Evolutionary conservation across 169 alveolate genomes (phyloP), one percentile per base, ranked within the genome.

Genomic region (Eimeria praecox): DNA sequence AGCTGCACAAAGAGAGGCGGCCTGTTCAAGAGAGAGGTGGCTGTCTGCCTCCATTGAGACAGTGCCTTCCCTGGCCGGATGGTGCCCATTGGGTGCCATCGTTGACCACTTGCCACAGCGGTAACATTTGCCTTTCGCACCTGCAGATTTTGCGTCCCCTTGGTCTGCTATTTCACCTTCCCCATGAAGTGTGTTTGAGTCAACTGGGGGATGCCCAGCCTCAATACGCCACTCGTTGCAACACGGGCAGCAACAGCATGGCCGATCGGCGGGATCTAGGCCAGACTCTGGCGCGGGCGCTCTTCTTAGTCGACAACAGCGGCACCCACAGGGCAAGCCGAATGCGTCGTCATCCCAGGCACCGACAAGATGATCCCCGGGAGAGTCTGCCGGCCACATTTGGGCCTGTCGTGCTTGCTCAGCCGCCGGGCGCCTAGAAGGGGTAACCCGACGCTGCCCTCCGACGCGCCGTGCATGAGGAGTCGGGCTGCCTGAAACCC

Each of bases 191-290:
- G 5, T 9, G 0, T 44, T 56, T 59, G 71, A 54, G 46, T 2
- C 54, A 18, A 27, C 14, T 54, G 33, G 75, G 73, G 66, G 46
- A 49, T 1, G 20, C 40, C 80, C 82, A 59, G 18, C 42, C 44
- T 38, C 64, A 0, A 40, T 35, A 42, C 93, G 46, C 82, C n/a
- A 38, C 71, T 33, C 6, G 16, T 16, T 38, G 40, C 93, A 86
- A 20, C 82, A 86, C 22, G 93, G 82, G 69, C 93, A 86, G 82
- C 93, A 86, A 64, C 93, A 86, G 49, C 93, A 86, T 46, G 42
- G 62, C 2, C 12, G 59, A 30, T 59, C 93, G 38, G 56, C 85
- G 27, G 62, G 4, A 14, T 10, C 20, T 16, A 71, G 1, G 18
- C 82, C 82, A 1, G 52, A 16, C 8, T 71, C 82, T 9, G 30